A percentile compares a stretch with the other conserved stretches of the same genome.
Conservation (phyloP, 805 yeast species). For the Komagataella pseudopastoris region DNA sequence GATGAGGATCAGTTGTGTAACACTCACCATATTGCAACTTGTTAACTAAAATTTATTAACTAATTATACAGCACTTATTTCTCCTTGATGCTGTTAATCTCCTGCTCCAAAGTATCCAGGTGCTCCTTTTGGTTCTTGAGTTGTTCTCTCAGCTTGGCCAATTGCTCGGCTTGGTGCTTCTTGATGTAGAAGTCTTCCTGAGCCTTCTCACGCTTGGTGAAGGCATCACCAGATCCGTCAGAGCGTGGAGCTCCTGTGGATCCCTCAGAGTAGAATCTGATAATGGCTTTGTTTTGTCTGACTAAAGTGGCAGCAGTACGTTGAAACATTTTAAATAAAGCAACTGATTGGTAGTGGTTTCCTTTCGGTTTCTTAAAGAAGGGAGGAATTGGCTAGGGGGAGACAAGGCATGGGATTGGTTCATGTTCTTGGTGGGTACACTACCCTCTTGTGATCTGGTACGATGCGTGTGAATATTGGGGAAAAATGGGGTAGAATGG, state of each 20-base stretch:
- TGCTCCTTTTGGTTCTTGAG: constrained; percentile 62
- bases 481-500: neutral
- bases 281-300: constrained; percentile 13
- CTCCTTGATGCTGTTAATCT: constrained; percentile 35
- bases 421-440: neutral
- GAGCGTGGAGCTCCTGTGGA: constrained; percentile 48
- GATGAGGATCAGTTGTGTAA: neutral
- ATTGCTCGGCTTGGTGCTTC: constrained; percentile 83
- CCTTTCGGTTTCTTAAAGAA: neutral
- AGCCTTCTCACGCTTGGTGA: constrained; percentile 84
- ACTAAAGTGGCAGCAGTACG: constrained; percentile 24
- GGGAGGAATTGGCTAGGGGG: neutral
- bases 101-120: constrained; percentile 32
- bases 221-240: constrained; percentile 41
- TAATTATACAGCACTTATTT: constrained; percentile 11
- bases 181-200: constrained; percentile 76
- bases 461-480: neutral
- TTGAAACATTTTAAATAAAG: constrained; percentile 14
- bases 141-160: constrained; percentile 62
- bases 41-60: neutral
- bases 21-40: neutral
- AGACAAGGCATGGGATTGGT: neutral
- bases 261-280: constrained; percentile 34
- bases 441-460: neutral
- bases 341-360: neutral